Evolutionary conservation across 768 basidiomycete species (phyloP).

Genomic region (Mycena chlorophos): DNA sequence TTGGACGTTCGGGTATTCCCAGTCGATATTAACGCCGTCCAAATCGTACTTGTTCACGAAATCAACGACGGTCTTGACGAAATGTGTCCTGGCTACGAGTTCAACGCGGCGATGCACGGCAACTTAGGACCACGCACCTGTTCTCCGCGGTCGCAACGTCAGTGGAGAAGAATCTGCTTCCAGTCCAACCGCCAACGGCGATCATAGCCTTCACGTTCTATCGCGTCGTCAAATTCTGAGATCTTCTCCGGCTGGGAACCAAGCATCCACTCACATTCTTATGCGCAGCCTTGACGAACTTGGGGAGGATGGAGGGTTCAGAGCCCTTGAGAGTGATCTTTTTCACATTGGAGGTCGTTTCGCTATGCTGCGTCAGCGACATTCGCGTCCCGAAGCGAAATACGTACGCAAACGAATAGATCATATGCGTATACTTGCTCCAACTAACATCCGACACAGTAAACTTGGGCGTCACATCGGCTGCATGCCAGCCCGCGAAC

Average conservation of each 20-base stretch:
- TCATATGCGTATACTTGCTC: conserved; percentile 44
- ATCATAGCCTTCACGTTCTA: conserved; percentile 58
- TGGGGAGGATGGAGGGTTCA: conserved; percentile 48
- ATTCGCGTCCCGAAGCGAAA: neutral
- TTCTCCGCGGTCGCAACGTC: conserved; percentile 56
- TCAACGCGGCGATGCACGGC: neutral
- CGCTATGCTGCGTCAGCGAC: conserved; percentile 25
- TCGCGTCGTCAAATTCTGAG: conserved; percentile 32
- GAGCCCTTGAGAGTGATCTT: conserved; percentile 39
- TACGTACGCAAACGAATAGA: conserved; percentile 50
- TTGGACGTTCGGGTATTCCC: conserved; percentile 77
- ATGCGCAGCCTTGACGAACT: conserved; percentile 54
- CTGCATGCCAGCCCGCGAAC: conserved; percentile 50
- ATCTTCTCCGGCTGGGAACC: conserved; percentile 24
- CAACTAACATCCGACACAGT: conserved; percentile 41
- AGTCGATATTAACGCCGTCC: conserved; percentile 61
- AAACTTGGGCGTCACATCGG: conserved; percentile 24
- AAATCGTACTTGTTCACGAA: conserved; percentile 52
- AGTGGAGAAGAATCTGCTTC: conserved; percentile 62
- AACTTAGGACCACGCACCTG: conserved; percentile 18
- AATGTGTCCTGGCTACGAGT: conserved; percentile 42
- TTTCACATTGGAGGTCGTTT: conserved; percentile 26
- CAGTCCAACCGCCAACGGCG: conserved; percentile 73
- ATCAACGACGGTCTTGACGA: conserved; percentile 57
- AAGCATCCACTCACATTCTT: conserved; percentile 37